Conservation (phyloP, 768 basidiomycete species). For the Collybia mongolica region DNA sequence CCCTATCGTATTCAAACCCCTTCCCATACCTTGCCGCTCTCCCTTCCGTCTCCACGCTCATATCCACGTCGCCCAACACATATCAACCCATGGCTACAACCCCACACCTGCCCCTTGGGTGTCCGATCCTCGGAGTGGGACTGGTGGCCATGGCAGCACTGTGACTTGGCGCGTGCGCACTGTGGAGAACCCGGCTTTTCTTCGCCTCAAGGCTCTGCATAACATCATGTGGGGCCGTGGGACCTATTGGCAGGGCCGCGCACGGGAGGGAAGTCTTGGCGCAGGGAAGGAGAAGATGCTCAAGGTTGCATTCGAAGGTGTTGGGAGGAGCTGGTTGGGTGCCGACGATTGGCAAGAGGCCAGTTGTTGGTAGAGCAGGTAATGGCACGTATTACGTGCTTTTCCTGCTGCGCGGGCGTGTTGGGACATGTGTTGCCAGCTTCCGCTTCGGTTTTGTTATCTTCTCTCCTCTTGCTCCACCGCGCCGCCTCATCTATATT, state of each 20-base stretch:
- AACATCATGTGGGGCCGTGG: constrained; percentile 47
- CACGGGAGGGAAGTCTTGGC: constrained; percentile 46
- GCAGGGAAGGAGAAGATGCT: constrained; percentile 58
- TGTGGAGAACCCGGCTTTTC: constrained; percentile 57
- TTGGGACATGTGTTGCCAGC: no score
- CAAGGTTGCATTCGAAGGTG: constrained; percentile 60
- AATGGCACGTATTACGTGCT: no score
- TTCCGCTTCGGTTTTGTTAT: no score
- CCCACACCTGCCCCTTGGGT: background rate
- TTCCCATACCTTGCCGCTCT: constrained; percentile 41
- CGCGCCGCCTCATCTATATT: no score
- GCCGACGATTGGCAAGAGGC: constrained; percentile 2
- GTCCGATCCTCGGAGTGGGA: background rate
- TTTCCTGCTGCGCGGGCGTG: no score
- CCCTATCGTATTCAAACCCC: constrained; percentile 31
- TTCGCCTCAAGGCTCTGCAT: constrained; percentile 61
- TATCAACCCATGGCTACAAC: background rate
- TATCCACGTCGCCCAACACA: background rate
- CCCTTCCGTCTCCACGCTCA: constrained; percentile 32
- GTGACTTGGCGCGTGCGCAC: constrained; percentile 47
- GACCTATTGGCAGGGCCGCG: constrained; percentile 46
- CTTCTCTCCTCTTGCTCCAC: no score
- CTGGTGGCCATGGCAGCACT: constrained; percentile 5
- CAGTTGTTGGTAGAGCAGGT: background rate
- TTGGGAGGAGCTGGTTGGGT: constrained; percentile 52